A percentile compares a stretch with the other conserved stretches of the same genome.
Evolutionary conservation across 1,284 basidiomycete species (phyloP).

Genomic region (Ceratobasidium sp.): DNA sequence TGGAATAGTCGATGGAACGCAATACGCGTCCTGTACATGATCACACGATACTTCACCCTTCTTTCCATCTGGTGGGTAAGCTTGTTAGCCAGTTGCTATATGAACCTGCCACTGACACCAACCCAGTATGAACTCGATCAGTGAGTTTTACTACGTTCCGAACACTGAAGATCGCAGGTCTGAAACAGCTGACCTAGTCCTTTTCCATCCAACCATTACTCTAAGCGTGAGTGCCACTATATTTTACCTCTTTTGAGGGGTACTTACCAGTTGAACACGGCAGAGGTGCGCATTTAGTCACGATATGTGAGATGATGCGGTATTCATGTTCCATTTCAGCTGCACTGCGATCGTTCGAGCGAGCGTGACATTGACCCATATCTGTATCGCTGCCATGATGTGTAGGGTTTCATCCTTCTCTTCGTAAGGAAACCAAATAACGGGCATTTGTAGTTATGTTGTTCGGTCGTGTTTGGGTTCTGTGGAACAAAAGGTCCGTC

Average conservation of each 20-base stretch:
- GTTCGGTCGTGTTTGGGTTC: constrained; percentile 4
- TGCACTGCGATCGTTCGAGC: neutral
- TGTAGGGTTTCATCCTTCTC: neutral
- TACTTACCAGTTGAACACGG: neutral
- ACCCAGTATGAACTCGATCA: too few relatives aligned
- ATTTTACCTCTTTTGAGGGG: neutral
- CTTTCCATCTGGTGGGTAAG: neutral
- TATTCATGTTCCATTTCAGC: neutral
- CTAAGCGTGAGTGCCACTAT: neutral
- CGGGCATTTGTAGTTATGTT: neutral
- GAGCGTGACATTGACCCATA: neutral
- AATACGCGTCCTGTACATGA: neutral
- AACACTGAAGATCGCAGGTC: too few relatives aligned
- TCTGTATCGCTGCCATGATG: neutral
- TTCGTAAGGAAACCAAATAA: neutral
- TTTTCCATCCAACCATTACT: constrained; percentile 11
- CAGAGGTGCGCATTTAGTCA: neutral
- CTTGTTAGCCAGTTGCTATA: too few relatives aligned
- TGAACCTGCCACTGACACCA: too few relatives aligned
- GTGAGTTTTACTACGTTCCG: too few relatives aligned
- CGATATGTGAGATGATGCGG: too few relatives aligned
- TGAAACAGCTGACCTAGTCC: neutral
- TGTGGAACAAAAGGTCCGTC: constrained; percentile 4
- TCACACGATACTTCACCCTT: neutral
- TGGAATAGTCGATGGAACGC: constrained; percentile 1